Conservation (phyloP, 331 rosid species). For the Arachis monticola region DNA sequence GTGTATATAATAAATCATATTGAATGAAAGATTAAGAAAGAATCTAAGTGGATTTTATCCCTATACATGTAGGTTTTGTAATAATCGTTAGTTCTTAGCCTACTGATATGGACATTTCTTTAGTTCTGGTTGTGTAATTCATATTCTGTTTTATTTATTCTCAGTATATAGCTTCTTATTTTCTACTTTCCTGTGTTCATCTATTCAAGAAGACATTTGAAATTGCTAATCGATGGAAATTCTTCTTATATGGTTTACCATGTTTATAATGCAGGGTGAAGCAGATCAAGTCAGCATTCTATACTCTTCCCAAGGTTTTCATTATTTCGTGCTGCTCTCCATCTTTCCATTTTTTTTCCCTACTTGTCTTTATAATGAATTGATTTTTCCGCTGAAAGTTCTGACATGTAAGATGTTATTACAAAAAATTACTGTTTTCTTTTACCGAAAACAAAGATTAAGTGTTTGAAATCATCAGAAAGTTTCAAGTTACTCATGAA, state of each 20-base stretch:
- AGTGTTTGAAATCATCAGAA: slow-evolving; percentile 4
- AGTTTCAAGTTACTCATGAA: slow-evolving; percentile 4
- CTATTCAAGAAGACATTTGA: background rate
- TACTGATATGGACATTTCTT: background rate
- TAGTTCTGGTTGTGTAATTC: background rate
- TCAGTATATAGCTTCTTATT: background rate
- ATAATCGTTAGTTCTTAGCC: background rate
- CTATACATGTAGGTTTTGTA: background rate
- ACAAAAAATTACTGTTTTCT: slow-evolving; percentile 4
- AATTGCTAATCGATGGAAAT: background rate
- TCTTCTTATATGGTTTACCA: slow-evolving; percentile 19
- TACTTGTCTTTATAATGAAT: background rate
- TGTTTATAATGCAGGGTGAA: slow-evolving; percentile 60
- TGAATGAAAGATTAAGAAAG: background rate
- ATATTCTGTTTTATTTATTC: slow-evolving; percentile 23
- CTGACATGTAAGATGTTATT: background rate
- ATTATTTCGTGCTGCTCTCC: slow-evolving; percentile 17
- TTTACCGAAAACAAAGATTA: background rate
- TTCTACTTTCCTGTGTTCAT: background rate
- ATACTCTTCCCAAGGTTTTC: slow-evolving; percentile 75
- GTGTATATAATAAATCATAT: background rate
- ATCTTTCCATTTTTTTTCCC: slow-evolving; percentile 19
- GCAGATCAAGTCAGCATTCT: slow-evolving; percentile 94
- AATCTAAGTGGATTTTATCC: background rate
- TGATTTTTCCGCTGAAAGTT: slow-evolving; percentile 17